Evolutionary conservation across 805 yeast species (phyloP).

Genomic region (Cyberlindnera maclurae): DNA sequence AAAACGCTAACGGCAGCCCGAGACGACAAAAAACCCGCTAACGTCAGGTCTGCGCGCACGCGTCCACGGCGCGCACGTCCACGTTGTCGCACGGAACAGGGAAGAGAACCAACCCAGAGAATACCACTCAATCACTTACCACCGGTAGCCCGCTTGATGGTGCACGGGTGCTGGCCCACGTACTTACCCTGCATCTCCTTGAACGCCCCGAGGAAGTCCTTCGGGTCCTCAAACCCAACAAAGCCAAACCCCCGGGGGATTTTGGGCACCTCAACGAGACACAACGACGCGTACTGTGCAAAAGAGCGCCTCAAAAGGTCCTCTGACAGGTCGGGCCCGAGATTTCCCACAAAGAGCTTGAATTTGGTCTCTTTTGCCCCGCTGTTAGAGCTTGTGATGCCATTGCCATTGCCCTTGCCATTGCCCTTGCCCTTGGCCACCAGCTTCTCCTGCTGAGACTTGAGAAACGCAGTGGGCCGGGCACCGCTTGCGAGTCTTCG

Average conservation of each 20-base stretch:
- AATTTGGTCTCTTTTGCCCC: conserved; percentile 29
- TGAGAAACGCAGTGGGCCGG: conserved; percentile 37
- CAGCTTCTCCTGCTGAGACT: not conserved
- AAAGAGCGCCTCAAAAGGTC: conserved; percentile 50
- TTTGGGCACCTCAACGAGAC: conserved; percentile 53
- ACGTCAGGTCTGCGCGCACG: conserved; percentile 14
- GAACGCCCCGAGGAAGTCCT: conserved; percentile 64
- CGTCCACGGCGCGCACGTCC: no score
- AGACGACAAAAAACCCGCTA: conserved; percentile 8
- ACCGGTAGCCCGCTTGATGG: conserved; percentile 50
- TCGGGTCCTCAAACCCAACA: conserved; percentile 56
- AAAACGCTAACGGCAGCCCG: conserved; percentile 8
- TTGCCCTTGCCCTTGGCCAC: conserved; percentile 23
- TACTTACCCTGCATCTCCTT: conserved; percentile 73
- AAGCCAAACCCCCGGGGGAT: conserved; percentile 63
- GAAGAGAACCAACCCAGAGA: no score
- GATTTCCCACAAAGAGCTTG: conserved; percentile 67
- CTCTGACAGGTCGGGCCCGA: conserved; percentile 62
- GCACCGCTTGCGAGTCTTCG: conserved; percentile 45
- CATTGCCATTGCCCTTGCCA: conserved; percentile 7
- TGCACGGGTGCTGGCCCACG: conserved; percentile 68
- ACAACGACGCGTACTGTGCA: conserved; percentile 41
- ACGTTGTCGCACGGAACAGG: no score
- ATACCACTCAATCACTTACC: no score
- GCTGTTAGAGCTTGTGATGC: conserved; percentile 7